These are phyloP conservation scores for Talaromyces trachyspermus DNA, from an alignment of 495 filamentous ascomycete species.

Conservation along the genomic window DNA sequence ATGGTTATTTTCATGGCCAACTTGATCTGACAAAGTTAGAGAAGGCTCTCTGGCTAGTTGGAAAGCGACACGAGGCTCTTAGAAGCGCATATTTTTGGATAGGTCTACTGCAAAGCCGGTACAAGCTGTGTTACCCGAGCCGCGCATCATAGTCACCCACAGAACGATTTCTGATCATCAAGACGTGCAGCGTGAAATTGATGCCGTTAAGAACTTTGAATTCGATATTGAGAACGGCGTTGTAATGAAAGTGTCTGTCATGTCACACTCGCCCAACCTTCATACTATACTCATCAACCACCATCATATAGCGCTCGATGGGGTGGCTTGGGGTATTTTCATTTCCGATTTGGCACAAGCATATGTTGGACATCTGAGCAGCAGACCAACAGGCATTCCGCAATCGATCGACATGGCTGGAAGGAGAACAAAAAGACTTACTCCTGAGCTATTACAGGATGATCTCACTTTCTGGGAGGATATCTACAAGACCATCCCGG, in stretches of 20 bases:
- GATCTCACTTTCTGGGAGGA: constrained; percentile 31
- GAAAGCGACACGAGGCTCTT: constrained; percentile 29
- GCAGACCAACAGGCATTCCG: constrained; percentile 7
- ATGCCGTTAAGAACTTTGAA: constrained; percentile 12
- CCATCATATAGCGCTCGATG: constrained; percentile 46
- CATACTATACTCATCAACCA: constrained; percentile 27
- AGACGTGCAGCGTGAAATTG: constrained; percentile 13
- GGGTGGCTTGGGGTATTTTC: constrained; percentile 30
- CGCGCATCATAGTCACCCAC: constrained; percentile 6
- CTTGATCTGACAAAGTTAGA: constrained; percentile 15
- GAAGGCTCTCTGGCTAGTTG: constrained; percentile 20
- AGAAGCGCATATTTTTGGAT: constrained; percentile 25
- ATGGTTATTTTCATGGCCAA: constrained; percentile 4
- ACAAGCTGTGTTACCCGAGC: constrained; percentile 12
- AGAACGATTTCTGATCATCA: constrained; percentile 5
- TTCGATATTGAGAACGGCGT: constrained; percentile 29
- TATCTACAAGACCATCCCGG: constrained; percentile 17
- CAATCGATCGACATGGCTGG: constrained; percentile 17
- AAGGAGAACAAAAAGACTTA: constrained; percentile 6
- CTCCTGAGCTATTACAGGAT: background rate
- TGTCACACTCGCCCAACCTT: constrained; percentile 10
- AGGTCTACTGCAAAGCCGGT: constrained; percentile 6
- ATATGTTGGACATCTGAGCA: constrained; percentile 18
- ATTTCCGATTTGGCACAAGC: constrained; percentile 31
- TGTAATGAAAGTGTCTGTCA: constrained; percentile 18